Evolutionary conservation across 73 alveolate species (phyloP).

Genomic region (Diophrys sp.): DNA sequence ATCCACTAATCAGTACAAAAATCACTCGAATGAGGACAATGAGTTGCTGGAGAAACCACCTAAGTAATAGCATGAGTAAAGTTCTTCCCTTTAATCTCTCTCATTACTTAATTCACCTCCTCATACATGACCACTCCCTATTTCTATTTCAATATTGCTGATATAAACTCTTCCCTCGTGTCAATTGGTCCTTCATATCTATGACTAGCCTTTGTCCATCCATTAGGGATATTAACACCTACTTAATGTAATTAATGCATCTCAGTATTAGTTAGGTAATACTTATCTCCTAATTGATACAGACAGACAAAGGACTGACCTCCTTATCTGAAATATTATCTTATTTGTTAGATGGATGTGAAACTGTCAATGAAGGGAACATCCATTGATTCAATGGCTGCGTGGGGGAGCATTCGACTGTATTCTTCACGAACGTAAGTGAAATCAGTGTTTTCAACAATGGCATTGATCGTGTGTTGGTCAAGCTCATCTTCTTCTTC

Average conservation of each 20-base stretch:
- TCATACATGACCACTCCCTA: background rate
- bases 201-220: background rate
- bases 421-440: background rate
- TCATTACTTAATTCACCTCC: background rate
- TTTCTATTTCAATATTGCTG: background rate
- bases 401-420: background rate
- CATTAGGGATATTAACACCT: background rate
- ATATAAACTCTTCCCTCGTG: background rate
- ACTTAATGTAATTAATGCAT: background rate
- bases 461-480: background rate
- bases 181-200: background rate
- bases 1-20: background rate
- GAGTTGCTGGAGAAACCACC: background rate
- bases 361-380: background rate
- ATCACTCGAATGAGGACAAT: background rate
- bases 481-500: background rate
- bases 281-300: background rate
- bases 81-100: background rate
- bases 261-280: background rate
- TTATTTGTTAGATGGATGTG: background rate
- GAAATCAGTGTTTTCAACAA: background rate
- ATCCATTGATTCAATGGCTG: background rate
- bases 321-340: background rate
- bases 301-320: background rate
- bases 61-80: background rate